Percentiles rank a stretch among this genome's conserved stretches.
phyloP scores from a whole-genome alignment of 805 yeast genomes.

The Metschnikowia koreensis region DNA sequence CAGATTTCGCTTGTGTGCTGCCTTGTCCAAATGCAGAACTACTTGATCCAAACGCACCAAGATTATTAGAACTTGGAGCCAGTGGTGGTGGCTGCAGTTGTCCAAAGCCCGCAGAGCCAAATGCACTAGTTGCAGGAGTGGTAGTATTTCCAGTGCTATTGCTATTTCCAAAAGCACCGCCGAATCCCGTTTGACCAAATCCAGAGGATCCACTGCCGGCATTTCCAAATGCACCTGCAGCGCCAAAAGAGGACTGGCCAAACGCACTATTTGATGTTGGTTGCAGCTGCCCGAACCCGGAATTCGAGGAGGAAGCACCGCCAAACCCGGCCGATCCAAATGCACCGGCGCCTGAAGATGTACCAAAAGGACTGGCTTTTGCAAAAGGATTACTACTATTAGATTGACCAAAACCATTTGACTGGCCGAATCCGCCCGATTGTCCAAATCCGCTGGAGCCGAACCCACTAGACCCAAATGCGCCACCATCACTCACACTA shows the following conservation, averaged over 20 bases:
- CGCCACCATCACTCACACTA: neutral
- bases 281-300: slow-evolving; percentile 1
- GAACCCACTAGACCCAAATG: slow-evolving; percentile 4
- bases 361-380: slow-evolving; percentile 1
- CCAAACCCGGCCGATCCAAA: slow-evolving; percentile 6
- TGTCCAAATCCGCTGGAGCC: slow-evolving; percentile 6
- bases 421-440: slow-evolving; percentile 4
- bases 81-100: neutral
- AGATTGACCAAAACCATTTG: slow-evolving; percentile 8
- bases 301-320: neutral
- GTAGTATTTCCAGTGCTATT: neutral
- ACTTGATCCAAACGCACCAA: neutral
- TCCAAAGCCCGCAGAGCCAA: neutral
- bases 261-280: neutral
- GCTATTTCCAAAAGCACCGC: slow-evolving; percentile 16
- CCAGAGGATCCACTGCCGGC: neutral
- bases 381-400: slow-evolving; percentile 1
- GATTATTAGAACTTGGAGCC: neutral
- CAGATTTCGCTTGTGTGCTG: neutral
- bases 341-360: slow-evolving; percentile 2
- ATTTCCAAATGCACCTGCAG: slow-evolving; percentile 5
- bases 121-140: neutral
- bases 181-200: neutral
- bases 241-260: slow-evolving; percentile 2
- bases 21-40: neutral